phyloP scores from a whole-genome alignment of 2,329 filamentous ascomycete genomes.

The Ascochyta pisi region DNA sequence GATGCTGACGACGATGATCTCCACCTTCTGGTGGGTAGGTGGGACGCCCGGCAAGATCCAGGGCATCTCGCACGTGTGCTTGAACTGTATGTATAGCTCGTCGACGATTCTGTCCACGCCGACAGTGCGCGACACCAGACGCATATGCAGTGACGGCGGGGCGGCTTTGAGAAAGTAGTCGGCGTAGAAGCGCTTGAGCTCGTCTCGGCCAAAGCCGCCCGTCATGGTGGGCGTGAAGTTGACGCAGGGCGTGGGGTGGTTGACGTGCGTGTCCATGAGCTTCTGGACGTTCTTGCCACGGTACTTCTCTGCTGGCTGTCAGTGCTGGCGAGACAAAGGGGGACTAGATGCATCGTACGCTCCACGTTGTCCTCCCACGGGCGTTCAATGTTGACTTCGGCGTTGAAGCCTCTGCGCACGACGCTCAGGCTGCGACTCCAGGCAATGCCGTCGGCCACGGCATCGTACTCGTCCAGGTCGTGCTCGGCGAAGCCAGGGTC shows the following conservation, averaged over 20 bases:
- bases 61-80: conserved; percentile 62
- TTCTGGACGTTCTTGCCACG: conserved; percentile 46
- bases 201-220: conserved; percentile 53
- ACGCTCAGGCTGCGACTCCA: conserved; percentile 70
- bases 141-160: conserved; percentile 59
- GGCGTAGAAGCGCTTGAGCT: conserved; percentile 60
- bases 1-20: conserved; percentile 64
- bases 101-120: conserved; percentile 67
- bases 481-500: conserved; percentile 74
- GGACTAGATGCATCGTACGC: conserved; percentile 24
- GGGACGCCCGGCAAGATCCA: conserved; percentile 67
- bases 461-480: conserved; percentile 72
- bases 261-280: conserved; percentile 48
- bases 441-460: conserved; percentile 68
- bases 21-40: conserved; percentile 63
- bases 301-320: conserved; percentile 42
- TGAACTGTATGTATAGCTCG: conserved; percentile 64
- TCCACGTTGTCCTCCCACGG: conserved; percentile 53
- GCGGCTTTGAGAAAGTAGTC: conserved; percentile 60
- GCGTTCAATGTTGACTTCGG: conserved; percentile 55
- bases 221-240: conserved; percentile 56
- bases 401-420: conserved; percentile 66
- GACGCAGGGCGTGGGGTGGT: conserved; percentile 47
- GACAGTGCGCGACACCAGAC: conserved; percentile 64
- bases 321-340: not conserved